phyloP scores from a whole-genome alignment of 2,329 filamentous ascomycete species.

The Trichoderma pleuroti region DNA sequence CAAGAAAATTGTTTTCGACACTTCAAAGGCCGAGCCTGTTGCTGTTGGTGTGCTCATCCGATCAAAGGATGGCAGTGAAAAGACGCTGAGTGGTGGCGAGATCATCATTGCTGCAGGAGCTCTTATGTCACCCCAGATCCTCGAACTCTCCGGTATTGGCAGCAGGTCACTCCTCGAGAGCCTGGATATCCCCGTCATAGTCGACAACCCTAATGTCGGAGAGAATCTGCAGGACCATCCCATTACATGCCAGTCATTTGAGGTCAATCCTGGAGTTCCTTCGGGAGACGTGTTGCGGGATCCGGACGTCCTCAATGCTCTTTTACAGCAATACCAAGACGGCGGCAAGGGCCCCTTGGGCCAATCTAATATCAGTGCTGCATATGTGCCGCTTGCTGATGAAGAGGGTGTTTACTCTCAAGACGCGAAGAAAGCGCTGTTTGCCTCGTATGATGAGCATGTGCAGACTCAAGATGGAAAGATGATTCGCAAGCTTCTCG shows the following conservation, averaged over 20 bases:
- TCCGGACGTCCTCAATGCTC: slow-evolving; percentile 28
- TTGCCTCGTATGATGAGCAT: slow-evolving; percentile 4
- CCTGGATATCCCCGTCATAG: slow-evolving; percentile 32
- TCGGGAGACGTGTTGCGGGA: slow-evolving; percentile 33
- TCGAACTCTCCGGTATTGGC: slow-evolving; percentile 36
- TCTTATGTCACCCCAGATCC: slow-evolving; percentile 27
- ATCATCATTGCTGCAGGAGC: slow-evolving; percentile 22
- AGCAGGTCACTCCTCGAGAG: slow-evolving; percentile 29
- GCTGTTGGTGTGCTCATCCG: slow-evolving; percentile 35
- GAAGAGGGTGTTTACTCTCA: slow-evolving; percentile 2
- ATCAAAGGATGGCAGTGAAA: slow-evolving; percentile 30
- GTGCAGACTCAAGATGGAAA: background rate
- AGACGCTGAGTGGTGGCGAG: slow-evolving; percentile 40
- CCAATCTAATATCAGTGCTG: slow-evolving; percentile 9
- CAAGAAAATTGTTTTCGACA: slow-evolving; percentile 31
- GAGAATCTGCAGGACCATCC: slow-evolving; percentile 42
- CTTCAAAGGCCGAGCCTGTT: slow-evolving; percentile 23
- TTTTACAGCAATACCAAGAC: slow-evolving; percentile 34
- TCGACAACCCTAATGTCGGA: slow-evolving; percentile 38
- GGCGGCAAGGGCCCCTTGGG: slow-evolving; percentile 31
- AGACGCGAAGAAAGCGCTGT: background rate
- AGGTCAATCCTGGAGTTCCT: slow-evolving; percentile 36
- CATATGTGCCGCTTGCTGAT: slow-evolving; percentile 12
- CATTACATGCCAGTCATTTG: slow-evolving; percentile 22
- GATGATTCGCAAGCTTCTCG: slow-evolving; percentile 24